Evolutionary conservation across 106 monocot genomes (phyloP).

Genomic region (Dendrobium chrysotoxum): DNA sequence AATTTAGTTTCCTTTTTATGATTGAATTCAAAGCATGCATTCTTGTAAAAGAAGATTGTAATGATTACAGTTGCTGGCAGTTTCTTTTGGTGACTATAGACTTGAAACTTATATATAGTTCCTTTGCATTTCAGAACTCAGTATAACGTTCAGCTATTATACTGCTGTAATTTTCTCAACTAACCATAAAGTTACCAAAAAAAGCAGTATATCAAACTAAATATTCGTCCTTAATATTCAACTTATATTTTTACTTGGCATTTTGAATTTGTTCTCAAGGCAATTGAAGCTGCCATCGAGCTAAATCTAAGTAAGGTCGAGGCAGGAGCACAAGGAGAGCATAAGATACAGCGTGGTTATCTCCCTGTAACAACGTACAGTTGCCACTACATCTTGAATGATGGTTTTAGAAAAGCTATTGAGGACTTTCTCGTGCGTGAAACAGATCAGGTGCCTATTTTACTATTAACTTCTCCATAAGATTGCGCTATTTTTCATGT

Average conservation of each 20-base stretch:
- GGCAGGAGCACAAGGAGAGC: slow-evolving; percentile 98
- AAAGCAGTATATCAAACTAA: neutral
- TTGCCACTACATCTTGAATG: slow-evolving; percentile 77
- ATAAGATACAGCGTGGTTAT: slow-evolving; percentile 96
- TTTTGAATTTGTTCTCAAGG: slow-evolving; percentile 24
- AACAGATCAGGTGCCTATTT: slow-evolving; percentile 43
- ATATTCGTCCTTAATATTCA: neutral
- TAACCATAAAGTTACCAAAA: neutral
- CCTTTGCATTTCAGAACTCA: too few relatives aligned
- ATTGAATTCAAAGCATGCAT: too few relatives aligned
- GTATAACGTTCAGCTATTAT: too few relatives aligned
- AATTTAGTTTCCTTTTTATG: too few relatives aligned
- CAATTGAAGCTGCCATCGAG: slow-evolving; percentile 97
- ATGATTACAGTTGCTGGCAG: too few relatives aligned
- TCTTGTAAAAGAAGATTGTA: too few relatives aligned
- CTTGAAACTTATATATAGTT: too few relatives aligned
- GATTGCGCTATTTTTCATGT: neutral
- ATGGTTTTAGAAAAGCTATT: slow-evolving; percentile 67
- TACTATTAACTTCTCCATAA: neutral
- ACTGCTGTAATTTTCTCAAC: neutral
- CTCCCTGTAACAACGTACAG: slow-evolving; percentile 95
- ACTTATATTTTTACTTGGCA: neutral
- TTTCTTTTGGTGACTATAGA: too few relatives aligned
- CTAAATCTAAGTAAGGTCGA: slow-evolving; percentile 84
- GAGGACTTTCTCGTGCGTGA: slow-evolving; percentile 62